Evolutionary conservation across 768 basidiomycete species (phyloP).

Genomic region (Cytidiella melzeri): DNA sequence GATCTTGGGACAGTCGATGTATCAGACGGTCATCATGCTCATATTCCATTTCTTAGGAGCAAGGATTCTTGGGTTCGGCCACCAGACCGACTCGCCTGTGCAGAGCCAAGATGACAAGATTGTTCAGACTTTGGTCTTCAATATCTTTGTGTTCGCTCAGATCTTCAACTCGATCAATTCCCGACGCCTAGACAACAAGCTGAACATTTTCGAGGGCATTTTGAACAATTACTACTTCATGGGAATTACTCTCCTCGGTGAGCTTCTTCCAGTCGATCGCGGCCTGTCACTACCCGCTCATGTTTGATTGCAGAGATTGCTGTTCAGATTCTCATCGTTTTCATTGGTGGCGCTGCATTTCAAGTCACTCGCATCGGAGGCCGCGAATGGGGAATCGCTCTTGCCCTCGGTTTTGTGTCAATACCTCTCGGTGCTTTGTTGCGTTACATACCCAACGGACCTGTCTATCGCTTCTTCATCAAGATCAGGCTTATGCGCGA

Average conservation of each 20-base stretch:
- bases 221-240: constrained; percentile 79
- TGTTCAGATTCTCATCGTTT: constrained; percentile 83
- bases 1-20: constrained; percentile 84
- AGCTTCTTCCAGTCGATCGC: constrained; percentile 17
- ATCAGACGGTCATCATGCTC: constrained; percentile 78
- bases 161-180: constrained; percentile 96
- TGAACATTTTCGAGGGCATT: constrained; percentile 89
- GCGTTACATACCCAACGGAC: constrained; percentile 74
- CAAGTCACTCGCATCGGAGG: constrained; percentile 75
- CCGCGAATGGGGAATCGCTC: constrained; percentile 89
- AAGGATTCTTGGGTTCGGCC: constrained; percentile 57
- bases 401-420: constrained; percentile 81
- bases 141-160: constrained; percentile 96
- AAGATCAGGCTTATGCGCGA: constrained; percentile 54
- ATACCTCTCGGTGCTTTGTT: constrained; percentile 83
- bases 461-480: constrained; percentile 62
- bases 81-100: constrained; percentile 23
- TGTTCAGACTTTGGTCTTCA: constrained; percentile 90
- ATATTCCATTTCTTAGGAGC: constrained; percentile 85
- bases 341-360: constrained; percentile 89
- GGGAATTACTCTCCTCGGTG: constrained; percentile 78
- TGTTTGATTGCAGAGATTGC: constrained; percentile 58
- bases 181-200: constrained; percentile 73
- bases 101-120: constrained; percentile 36
- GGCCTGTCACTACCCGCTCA: not conserved